Evolutionary conservation across 176 grass and related monocot species (phyloP).

Genomic region (Saccharum officinarum): DNA sequence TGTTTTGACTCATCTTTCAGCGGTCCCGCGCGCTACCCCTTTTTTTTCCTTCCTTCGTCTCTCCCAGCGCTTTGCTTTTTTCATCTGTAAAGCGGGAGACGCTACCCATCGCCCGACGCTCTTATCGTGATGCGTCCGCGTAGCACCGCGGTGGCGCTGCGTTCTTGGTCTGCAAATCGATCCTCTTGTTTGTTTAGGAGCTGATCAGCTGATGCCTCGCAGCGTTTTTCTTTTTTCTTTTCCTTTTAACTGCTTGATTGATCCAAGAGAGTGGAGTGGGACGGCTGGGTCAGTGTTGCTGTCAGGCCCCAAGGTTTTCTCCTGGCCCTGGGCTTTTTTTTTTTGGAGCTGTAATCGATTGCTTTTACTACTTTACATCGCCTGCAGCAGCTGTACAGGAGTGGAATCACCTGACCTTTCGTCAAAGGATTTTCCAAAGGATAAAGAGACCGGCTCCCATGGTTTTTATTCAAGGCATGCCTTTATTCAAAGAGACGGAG

Average conservation of each 20-base stretch:
- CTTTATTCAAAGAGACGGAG: not conserved
- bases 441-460: not conserved
- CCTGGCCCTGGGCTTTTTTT: not conserved
- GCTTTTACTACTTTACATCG: slow-evolving; percentile 16
- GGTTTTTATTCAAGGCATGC: not conserved
- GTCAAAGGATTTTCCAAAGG: not conserved
- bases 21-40: not conserved
- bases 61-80: not conserved
- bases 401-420: slow-evolving; percentile 22
- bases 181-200: not conserved
- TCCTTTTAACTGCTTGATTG: not conserved
- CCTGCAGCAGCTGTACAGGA: not conserved
- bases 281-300: slow-evolving; percentile 36
- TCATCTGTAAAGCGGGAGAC: slow-evolving; percentile 31
- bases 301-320: not conserved
- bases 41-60: not conserved
- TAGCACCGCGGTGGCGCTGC: not conserved
- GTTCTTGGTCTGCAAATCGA: not conserved
- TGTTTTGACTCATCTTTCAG: slow-evolving; percentile 38
- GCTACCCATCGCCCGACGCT: slow-evolving; percentile 28
- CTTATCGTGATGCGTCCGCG: slow-evolving; percentile 37
- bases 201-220: not conserved
- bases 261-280: not conserved
- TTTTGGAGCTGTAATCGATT: not conserved
- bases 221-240: not conserved